Evolutionary conservation across 768 basidiomycete genomes (phyloP), one percentile per base, ranked within the genome.

Genomic region (Rhodotorula diobovata): DNA sequence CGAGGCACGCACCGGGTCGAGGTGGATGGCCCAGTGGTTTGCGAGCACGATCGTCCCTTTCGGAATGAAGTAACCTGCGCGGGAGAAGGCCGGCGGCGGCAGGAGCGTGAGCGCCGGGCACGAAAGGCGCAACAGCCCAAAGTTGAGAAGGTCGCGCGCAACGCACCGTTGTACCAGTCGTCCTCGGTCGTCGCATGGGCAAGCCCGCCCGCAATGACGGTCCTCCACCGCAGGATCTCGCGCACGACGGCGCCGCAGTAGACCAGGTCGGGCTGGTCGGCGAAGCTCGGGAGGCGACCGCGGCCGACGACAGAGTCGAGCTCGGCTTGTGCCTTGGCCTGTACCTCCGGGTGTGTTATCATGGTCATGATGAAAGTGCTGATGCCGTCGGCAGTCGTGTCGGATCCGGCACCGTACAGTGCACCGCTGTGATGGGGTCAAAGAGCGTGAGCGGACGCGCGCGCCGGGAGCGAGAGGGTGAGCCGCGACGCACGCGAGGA

Each of bases 211-310:
- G 76, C 76, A 41, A 77, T 76, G 46, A 77, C 74, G 14, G 76
- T 71, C 57, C 76, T 58, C 76, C 76, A 78, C 23, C 77, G 61
- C 55, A 77, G 55, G 28, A 72, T 64, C 66, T 78, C 77, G n/a
- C 66, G 59, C 14, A 77, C 66, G 21, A 77, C 43, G 0, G 77
- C 77, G 15, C 39, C 32, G 57, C 72, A 70, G 60, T 76, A 78
- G 23, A 69, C 61, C 16, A 78, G 61, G 30, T 76, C 72, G 21
- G 66, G 59, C 62, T 73, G 66, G 58, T 78, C 77, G 4, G 46
- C 59, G 54, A 77, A 76, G n/a, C 41, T 51, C 46, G 77, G 77
- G 23, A 77, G 43, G 7, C 77, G 67, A 21, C 66, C 73, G 4
- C 63, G 37, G 39, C 77, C 77, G 50, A 77, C 67, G 37, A 76